Evolutionary conservation across 495 filamentous ascomycete species (phyloP).

Genomic region (Echria macrotheca): DNA sequence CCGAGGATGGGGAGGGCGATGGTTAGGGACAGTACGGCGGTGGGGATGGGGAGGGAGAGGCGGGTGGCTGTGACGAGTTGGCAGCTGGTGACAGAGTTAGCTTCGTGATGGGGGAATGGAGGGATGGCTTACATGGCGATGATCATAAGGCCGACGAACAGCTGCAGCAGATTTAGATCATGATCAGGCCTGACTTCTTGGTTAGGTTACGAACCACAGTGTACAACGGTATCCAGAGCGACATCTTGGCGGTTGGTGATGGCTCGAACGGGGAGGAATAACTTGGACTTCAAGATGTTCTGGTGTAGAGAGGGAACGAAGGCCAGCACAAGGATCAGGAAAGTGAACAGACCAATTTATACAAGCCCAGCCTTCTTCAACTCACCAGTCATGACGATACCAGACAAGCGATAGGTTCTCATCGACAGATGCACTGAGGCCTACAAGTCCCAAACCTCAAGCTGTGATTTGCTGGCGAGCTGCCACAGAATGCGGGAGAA

Average conservation of each 20-base stretch:
- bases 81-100: constrained; percentile 32
- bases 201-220: not conserved
- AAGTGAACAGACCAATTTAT: not conserved
- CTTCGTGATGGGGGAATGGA: not conserved
- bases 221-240: not conserved
- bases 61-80: constrained; percentile 40
- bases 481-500: too few species aligned
- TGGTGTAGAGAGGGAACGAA: not conserved
- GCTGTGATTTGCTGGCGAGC: too few species aligned
- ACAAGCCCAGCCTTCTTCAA: not conserved
- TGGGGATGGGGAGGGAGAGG: constrained; percentile 48
- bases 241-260: not conserved
- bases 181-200: not conserved
- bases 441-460: too few species aligned
- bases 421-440: not conserved
- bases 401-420: not conserved
- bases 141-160: constrained; percentile 21
- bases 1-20: constrained; percentile 46
- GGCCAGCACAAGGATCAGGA: not conserved
- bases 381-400: not conserved
- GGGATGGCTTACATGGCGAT: constrained; percentile 24
- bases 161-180: constrained; percentile 1
- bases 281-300: not conserved
- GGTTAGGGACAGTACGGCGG: constrained; percentile 41
- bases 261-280: not conserved